Percentiles rank a stretch among this genome's conserved stretches.
phyloP scores from a whole-genome alignment of 345 rosid species.

The Eucalyptus curtisii region DNA sequence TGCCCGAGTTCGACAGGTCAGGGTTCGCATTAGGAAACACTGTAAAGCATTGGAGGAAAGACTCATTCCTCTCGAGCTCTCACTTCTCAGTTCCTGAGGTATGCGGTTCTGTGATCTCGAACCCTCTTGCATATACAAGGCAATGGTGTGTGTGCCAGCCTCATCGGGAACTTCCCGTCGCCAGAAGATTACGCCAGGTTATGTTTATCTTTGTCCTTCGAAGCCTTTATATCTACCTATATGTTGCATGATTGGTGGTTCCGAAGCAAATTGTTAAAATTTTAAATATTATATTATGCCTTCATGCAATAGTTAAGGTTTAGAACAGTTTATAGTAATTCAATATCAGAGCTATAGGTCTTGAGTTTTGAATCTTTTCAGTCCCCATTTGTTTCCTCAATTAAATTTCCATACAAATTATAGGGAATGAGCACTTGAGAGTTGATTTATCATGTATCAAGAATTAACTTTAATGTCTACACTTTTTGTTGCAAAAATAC shows the following conservation, averaged over 20 bases:
- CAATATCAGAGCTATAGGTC: accelerated
- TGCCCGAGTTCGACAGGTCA: neutral
- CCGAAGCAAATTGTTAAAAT: neutral
- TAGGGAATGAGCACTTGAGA: too few species aligned
- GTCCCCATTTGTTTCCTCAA: too few species aligned
- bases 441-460: neutral
- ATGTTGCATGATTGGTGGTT: neutral
- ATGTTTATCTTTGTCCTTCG: neutral
- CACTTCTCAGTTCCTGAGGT: constrained; percentile 87
- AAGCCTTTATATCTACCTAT: neutral
- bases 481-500: neutral
- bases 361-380: too few species aligned
- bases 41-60: constrained; percentile 77
- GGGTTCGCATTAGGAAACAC: neutral
- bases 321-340: accelerated
- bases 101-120: neutral
- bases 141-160: neutral
- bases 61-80: constrained; percentile 43
- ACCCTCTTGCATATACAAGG: neutral
- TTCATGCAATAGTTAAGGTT: too few species aligned
- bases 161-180: neutral
- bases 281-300: too few species aligned
- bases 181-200: neutral
- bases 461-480: neutral
- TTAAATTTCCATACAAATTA: too few species aligned